A percentile compares a stretch with the other conserved stretches of the same genome.
Evolutionary conservation across 495 filamentous ascomycete species (phyloP).

Genomic region (Polyplosphaeria fusca): DNA sequence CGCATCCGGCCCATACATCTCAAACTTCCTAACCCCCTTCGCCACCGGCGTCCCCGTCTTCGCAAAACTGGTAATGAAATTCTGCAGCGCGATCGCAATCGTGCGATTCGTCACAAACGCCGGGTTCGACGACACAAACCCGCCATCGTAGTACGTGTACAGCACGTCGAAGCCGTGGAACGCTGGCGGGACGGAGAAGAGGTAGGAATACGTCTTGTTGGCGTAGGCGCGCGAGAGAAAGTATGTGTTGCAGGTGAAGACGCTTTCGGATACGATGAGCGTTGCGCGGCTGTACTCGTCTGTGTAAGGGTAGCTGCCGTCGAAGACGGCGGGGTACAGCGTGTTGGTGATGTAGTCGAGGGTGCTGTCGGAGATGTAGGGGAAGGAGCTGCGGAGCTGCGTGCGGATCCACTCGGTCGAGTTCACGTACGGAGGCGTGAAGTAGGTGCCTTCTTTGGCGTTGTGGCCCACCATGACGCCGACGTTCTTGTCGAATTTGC

Average conservation of each 20-base stretch:
- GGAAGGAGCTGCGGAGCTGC: conserved; percentile 10
- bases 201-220: conserved; percentile 57
- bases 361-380: conserved; percentile 6
- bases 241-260: conserved; percentile 48
- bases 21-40: conserved; percentile 43
- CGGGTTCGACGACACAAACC: conserved; percentile 9
- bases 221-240: conserved; percentile 47
- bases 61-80: conserved; percentile 59
- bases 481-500: conserved; percentile 53
- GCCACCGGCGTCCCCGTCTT: conserved; percentile 48
- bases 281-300: conserved; percentile 31
- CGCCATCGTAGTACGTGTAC: conserved; percentile 48
- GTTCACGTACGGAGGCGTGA: conserved; percentile 44
- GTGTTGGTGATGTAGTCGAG: conserved; percentile 40
- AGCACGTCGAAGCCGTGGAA: conserved; percentile 52
- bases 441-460: conserved; percentile 53
- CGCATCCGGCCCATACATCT: conserved; percentile 32
- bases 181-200: conserved; percentile 59
- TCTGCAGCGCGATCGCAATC: conserved; percentile 55
- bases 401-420: conserved; percentile 28
- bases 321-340: conserved; percentile 44
- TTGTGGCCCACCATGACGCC: conserved; percentile 58
- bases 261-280: conserved; percentile 40
- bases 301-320: conserved; percentile 22
- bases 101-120: conserved; percentile 42